These are phyloP conservation scores for Penicillium cataractarum DNA, from an alignment of 495 filamentous ascomycete genomes.

Conservation along the genomic window DNA sequence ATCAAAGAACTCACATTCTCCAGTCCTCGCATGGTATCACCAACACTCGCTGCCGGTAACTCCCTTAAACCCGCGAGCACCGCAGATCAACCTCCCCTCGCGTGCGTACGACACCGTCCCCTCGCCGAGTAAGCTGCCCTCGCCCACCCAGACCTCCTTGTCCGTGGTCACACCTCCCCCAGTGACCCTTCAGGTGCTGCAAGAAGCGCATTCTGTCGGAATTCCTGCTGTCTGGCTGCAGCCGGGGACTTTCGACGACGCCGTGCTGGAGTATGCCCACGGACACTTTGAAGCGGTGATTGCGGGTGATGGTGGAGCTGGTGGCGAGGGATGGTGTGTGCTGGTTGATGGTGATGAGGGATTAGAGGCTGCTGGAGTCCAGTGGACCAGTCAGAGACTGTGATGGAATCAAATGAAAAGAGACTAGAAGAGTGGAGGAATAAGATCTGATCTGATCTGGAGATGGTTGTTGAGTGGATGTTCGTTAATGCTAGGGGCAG, in stretches of 20 bases:
- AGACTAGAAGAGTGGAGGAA: background rate
- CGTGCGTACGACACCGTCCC: constrained; percentile 64
- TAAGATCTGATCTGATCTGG: background rate
- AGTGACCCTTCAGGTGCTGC: constrained; percentile 67
- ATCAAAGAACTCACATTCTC: background rate
- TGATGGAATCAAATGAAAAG: constrained; percentile 15
- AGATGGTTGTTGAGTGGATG: background rate
- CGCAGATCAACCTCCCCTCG: constrained; percentile 59
- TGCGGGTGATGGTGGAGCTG: constrained; percentile 67
- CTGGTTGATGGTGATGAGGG: constrained; percentile 84
- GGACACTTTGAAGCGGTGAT: constrained; percentile 70
- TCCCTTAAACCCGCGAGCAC: constrained; percentile 76
- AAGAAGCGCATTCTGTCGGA: constrained; percentile 79
- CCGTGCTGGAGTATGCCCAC: constrained; percentile 68
- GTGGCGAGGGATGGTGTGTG: constrained; percentile 86
- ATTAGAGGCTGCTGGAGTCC: constrained; percentile 60
- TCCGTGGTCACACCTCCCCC: constrained; percentile 85
- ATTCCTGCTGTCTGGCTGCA: constrained; percentile 88
- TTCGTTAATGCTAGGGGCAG: background rate
- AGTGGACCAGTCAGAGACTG: constrained; percentile 49
- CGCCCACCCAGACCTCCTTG: constrained; percentile 69
- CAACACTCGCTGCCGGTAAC: constrained; percentile 73
- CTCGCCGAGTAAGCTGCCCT: constrained; percentile 62
- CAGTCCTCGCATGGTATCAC: constrained; percentile 91
- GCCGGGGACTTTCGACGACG: constrained; percentile 81